Percentiles rank a stretch among this genome's conserved stretches.
Evolutionary conservation across 2,329 filamentous ascomycete species (phyloP).

Genomic region (Penicillium sp.): DNA sequence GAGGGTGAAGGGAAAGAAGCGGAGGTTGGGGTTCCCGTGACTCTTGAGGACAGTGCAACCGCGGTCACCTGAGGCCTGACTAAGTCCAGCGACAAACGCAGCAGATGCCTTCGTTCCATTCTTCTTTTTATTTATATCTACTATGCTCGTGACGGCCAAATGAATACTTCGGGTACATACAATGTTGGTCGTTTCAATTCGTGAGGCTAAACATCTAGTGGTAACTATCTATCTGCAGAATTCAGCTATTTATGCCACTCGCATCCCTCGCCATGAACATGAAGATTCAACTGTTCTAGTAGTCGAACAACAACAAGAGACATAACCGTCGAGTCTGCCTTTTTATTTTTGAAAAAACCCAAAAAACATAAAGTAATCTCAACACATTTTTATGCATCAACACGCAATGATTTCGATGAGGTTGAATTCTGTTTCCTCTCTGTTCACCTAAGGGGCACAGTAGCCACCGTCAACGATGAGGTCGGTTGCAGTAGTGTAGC

Average conservation of each 20-base stretch:
- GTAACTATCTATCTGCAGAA: neutral
- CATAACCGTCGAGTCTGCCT: neutral
- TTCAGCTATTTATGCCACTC: neutral
- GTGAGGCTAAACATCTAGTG: neutral
- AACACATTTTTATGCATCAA: neutral
- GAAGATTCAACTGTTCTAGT: conserved; percentile 2
- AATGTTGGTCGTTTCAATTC: neutral
- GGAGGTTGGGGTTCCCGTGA: conserved; percentile 10
- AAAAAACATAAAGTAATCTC: neutral
- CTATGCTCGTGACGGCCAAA: neutral
- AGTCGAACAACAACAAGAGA: neutral
- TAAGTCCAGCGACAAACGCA: neutral
- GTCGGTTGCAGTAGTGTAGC: conserved; percentile 48
- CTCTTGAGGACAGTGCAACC: neutral
- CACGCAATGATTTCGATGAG: neutral
- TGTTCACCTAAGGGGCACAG: conserved; percentile 21
- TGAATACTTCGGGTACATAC: no score
- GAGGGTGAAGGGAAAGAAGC: neutral
- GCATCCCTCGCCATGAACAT: neutral
- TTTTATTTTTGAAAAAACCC: neutral
- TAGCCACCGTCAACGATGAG: conserved; percentile 49
- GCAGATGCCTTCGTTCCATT: neutral
- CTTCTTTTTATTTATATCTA: neutral
- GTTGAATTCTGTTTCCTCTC: neutral
- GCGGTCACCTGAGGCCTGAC: neutral